A percentile compares a stretch with the other conserved stretches of the same genome.
These are phyloP conservation scores for Ogataea polymorpha DNA, from an alignment of 805 yeast species.

Conservation along the genomic window DNA sequence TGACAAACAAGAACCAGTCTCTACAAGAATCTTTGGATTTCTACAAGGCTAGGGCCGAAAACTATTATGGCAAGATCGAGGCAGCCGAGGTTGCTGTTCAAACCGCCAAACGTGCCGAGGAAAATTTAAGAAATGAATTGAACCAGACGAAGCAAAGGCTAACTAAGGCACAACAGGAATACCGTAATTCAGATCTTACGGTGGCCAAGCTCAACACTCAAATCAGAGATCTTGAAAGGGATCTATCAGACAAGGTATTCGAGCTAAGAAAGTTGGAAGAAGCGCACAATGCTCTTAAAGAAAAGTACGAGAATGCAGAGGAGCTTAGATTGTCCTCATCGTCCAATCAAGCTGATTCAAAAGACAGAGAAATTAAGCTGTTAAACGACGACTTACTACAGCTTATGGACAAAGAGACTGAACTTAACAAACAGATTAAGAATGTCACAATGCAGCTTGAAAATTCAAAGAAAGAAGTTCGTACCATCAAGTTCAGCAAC, in stretches of 20 bases:
- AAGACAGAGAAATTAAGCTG: constrained; percentile 49
- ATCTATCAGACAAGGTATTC: constrained; percentile 53
- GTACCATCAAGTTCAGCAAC: constrained; percentile 38
- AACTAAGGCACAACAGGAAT: constrained; percentile 48
- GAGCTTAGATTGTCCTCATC: constrained; percentile 33
- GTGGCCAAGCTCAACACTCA: constrained; percentile 51
- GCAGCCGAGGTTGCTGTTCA: constrained; percentile 72
- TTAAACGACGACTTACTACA: constrained; percentile 51
- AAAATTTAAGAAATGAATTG: constrained; percentile 48
- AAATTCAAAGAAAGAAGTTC: constrained; percentile 44
- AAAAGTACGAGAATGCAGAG: constrained; percentile 45
- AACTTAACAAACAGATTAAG: constrained; percentile 60
- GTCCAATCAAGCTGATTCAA: constrained; percentile 28
- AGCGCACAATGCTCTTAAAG: constrained; percentile 48
- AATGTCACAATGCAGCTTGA: constrained; percentile 59
- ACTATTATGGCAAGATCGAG: constrained; percentile 68
- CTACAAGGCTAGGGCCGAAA: constrained; percentile 71
- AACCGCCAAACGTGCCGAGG: constrained; percentile 61
- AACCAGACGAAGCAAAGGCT: constrained; percentile 48
- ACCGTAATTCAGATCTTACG: constrained; percentile 49
- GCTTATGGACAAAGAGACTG: constrained; percentile 63
- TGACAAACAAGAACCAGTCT: constrained; percentile 54
- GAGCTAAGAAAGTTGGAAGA: constrained; percentile 50
- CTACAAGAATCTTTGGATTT: constrained; percentile 52
- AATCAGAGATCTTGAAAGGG: constrained; percentile 51